phyloP scores from a whole-genome alignment of 192 early-diverging fungal genomes.

The Mycoemilia scoparia region DNA sequence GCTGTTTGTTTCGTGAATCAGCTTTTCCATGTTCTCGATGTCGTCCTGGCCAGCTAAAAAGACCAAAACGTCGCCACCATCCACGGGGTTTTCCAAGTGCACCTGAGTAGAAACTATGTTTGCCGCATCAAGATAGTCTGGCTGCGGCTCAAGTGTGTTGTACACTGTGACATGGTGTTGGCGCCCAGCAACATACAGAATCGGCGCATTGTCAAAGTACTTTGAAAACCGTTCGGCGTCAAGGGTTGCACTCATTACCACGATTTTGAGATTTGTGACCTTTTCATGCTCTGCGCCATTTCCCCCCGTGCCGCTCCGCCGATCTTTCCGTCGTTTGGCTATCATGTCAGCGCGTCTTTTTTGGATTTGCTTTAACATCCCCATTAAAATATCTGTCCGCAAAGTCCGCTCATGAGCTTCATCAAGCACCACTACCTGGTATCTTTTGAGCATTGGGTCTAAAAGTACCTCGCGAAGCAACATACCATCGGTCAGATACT shows the following conservation, averaged over 20 bases:
- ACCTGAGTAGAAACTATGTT: constrained; percentile 75
- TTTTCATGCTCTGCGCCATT: not conserved
- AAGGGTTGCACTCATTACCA: constrained; percentile 93
- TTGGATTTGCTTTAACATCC: constrained; percentile 82
- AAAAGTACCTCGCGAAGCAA: constrained; percentile 76
- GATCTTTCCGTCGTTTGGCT: constrained; percentile 10
- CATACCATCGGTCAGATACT: constrained; percentile 96
- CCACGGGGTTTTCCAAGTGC: constrained; percentile 57
- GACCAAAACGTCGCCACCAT: constrained; percentile 74
- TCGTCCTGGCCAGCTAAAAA: constrained; percentile 86
- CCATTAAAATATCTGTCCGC: constrained; percentile 92
- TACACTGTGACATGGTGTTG: constrained; percentile 76
- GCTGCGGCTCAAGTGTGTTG: constrained; percentile 55
- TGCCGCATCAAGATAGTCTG: constrained; percentile 84
- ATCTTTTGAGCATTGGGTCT: constrained; percentile 55
- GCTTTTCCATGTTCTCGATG: constrained; percentile 74
- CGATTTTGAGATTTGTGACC: constrained; percentile 47
- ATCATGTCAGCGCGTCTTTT: constrained; percentile 33
- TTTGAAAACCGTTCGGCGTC: constrained; percentile 81
- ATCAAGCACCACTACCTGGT: constrained; percentile 80
- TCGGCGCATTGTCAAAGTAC: constrained; percentile 72
- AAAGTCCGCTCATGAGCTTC: constrained; percentile 97
- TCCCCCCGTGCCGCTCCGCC: not conserved
- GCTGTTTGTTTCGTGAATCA: constrained; percentile 35
- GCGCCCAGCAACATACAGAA: constrained; percentile 78